A percentile compares a stretch with the other conserved stretches of the same genome.
phyloP scores from a whole-genome alignment of 1,284 basidiomycete genomes.

The Lentinus polychrous region DNA sequence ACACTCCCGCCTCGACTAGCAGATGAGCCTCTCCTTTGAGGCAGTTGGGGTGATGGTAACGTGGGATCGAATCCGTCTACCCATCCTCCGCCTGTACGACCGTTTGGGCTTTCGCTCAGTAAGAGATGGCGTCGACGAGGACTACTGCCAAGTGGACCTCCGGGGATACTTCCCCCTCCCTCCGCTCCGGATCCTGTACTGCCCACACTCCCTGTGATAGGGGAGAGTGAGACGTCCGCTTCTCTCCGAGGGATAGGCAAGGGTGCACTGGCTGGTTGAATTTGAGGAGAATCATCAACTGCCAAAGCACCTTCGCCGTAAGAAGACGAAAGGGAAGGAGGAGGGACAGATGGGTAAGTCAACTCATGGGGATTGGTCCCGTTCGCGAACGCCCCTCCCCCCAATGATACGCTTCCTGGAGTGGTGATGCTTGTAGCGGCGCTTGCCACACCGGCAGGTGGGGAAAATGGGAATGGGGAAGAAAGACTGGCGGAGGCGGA shows the following conservation, averaged over 20 bases:
- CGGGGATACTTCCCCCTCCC: neutral
- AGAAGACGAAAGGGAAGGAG: conserved; percentile 64
- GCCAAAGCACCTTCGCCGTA: conserved; percentile 24
- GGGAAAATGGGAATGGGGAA: conserved; percentile 48
- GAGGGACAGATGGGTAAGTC: conserved; percentile 55
- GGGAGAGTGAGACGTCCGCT: conserved; percentile 7
- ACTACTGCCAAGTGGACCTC: conserved; percentile 9
- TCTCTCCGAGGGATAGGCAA: conserved; percentile 12
- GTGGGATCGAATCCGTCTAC: neutral
- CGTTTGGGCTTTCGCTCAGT: neutral
- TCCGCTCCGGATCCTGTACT: neutral
- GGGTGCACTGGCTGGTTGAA: conserved; percentile 3
- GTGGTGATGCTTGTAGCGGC: conserved; percentile 57
- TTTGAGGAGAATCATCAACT: neutral
- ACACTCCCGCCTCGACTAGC: conserved; percentile 10
- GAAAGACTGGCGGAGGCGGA: conserved; percentile 51
- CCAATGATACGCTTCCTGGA: conserved; percentile 50
- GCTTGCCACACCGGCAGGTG: conserved; percentile 49
- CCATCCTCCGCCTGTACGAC: neutral
- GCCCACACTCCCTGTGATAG: conserved; percentile 6
- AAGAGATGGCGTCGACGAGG: conserved; percentile 6
- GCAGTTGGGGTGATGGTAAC: neutral
- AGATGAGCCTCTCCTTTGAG: conserved; percentile 1
- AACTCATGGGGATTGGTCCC: conserved; percentile 27
- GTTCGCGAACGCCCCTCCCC: conserved; percentile 29